Conservation (phyloP, 1,284 basidiomycete genomes). For the Trichosporon coremiiforme region DNA sequence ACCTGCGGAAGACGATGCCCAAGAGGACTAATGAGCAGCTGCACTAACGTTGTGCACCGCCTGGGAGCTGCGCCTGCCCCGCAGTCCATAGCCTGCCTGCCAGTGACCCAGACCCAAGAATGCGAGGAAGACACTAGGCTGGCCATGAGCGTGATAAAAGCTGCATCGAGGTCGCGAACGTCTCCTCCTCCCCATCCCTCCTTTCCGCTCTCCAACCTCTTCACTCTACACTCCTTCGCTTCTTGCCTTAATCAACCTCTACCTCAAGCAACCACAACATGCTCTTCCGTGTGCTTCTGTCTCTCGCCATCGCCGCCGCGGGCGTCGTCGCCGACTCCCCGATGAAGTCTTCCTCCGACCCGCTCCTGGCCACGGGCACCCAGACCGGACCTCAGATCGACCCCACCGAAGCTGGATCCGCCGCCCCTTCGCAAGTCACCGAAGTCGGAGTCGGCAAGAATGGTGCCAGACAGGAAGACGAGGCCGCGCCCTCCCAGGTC, state of each 20-base stretch:
- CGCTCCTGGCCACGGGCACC: background rate
- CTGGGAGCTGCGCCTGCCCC: background rate
- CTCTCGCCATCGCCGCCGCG: background rate
- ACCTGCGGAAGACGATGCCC: background rate
- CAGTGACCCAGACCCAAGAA: too few relatives aligned
- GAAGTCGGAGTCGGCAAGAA: constrained; percentile 6
- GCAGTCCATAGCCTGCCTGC: too few relatives aligned
- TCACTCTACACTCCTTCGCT: background rate
- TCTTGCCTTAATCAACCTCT: background rate
- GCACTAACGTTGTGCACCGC: background rate
- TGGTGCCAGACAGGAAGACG: background rate
- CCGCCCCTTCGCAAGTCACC: background rate
- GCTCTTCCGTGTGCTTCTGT: background rate
- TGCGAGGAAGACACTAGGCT: background rate
- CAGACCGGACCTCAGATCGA: background rate
- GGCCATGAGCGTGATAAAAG: background rate
- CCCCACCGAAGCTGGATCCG: background rate
- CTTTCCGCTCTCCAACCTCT: background rate
- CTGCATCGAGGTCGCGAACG: background rate
- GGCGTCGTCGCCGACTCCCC: background rate
- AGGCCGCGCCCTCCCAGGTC: background rate
- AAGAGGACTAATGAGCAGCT: background rate
- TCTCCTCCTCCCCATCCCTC: background rate
- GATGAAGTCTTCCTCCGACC: background rate
- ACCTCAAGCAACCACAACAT: background rate